A percentile compares a stretch with the other conserved stretches of the same genome.
Evolutionary conservation across 306 rosid species (phyloP).

Genomic region (Styphnolobium japonicum): DNA sequence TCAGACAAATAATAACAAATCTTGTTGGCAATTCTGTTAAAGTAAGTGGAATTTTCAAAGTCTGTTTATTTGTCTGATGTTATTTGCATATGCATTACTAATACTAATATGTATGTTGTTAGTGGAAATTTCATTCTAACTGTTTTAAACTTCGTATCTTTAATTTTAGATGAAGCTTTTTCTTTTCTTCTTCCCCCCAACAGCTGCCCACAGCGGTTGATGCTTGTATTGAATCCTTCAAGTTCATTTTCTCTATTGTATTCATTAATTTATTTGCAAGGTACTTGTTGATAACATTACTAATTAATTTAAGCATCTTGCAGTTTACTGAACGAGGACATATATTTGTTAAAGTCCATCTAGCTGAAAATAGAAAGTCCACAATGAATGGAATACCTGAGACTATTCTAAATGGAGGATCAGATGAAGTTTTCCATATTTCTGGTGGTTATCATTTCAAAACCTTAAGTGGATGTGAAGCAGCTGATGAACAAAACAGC

Average conservation of each 20-base stretch:
- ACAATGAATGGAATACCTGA: constrained; percentile 48
- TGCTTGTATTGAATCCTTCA: background rate
- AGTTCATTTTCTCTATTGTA: background rate
- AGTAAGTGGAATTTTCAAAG: constrained; percentile 45
- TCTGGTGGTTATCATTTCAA: constrained; percentile 54
- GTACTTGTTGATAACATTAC: constrained; percentile 10
- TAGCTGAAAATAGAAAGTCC: constrained; percentile 53
- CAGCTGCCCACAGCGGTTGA: too few species aligned
- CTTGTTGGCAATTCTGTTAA: constrained; percentile 97
- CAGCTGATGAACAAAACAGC: constrained; percentile 81
- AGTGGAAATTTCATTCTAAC: background rate
- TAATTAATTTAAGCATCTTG: constrained; percentile 32
- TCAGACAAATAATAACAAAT: constrained; percentile 93
- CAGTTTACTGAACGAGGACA: constrained; percentile 99
- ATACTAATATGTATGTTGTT: background rate
- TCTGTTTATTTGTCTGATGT: background rate
- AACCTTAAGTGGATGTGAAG: constrained; percentile 87
- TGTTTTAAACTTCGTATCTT: background rate
- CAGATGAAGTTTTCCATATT: constrained; percentile 45
- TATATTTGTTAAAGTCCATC: constrained; percentile 83
- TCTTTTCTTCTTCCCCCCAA: background rate
- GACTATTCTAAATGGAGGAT: constrained; percentile 52
- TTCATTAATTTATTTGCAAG: background rate
- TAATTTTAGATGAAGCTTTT: background rate
- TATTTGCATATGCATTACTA: constrained; percentile 1